Evolutionary conservation across 1,284 basidiomycete species (phyloP), one percentile per base, ranked within the genome.

Genomic region (Volvariella surrecta): DNA sequence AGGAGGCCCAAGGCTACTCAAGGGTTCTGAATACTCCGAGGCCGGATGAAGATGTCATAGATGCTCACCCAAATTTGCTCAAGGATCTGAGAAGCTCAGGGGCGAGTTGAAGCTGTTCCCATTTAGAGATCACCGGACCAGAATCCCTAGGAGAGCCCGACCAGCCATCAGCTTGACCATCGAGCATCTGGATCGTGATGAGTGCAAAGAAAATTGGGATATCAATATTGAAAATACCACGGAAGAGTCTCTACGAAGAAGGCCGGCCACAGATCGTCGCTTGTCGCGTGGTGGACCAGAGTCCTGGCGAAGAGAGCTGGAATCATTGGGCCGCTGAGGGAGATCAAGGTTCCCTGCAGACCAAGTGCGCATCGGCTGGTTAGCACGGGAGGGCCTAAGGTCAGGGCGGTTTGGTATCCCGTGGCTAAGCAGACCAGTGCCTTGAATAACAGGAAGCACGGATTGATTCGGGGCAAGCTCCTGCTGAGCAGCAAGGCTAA

Each of bases 71-170:
- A 59, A 97, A 98, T 62, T 94, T 94, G 50, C 77, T 83, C 48
- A 99, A 74, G 10, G 91, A 92, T 42, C 90, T 77, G 52, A 96
- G 71, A 20, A 99, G 68, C 50, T 98, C 94, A 24, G 87, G 79
- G 20, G 87, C 81, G 37, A 99, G 72, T 43, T 83, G 76, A 41
- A 98, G 64, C 56, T 96, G 91, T 52, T 98, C 95, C 94, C 94
- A 99, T 63, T 97, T 98, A 40, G 90, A 88, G 24, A 96, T 79
- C 47, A 89, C 71, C n/a, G 89, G 84, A 13, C 90, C 89, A 37
- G 69, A 73, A 50, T 90, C 87, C 44, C 84, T 81, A 49, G 73
- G 63, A 39, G 72, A 69, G 41, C 68, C 67, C 40, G 66, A 60
- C 67, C 76, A 70, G 48, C 67, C 68, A 54, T 76, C 74, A 46